A percentile compares a stretch with the other conserved stretches of the same genome.
Conservation (phyloP, 257 asterid genomes). For the Solanum gandarillasii region DNA sequence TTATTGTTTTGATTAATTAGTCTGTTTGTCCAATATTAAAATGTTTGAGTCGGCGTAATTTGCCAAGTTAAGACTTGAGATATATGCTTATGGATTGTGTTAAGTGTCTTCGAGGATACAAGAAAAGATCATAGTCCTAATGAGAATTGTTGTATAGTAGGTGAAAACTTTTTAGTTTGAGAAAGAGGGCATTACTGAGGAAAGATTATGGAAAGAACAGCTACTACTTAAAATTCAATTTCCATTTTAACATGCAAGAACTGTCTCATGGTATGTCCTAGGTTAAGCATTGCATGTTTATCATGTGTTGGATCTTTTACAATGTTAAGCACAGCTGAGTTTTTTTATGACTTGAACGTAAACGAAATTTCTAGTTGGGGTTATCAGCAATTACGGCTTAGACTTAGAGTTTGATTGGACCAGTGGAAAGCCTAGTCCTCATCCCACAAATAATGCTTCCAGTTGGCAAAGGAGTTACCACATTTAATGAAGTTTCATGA, state of each 20-base stretch:
- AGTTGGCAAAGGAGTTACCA: neutral
- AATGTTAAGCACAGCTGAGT: neutral
- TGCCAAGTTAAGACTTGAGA: neutral
- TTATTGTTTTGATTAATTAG: neutral
- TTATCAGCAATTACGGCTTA: neutral
- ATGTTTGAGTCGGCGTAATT: neutral
- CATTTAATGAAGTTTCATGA: neutral
- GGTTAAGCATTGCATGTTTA: neutral
- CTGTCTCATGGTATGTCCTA: neutral
- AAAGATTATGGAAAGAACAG: neutral
- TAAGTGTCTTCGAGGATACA: neutral
- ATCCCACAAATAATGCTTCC: neutral
- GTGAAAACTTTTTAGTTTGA: neutral
- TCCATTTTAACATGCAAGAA: neutral
- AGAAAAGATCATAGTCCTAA: neutral
- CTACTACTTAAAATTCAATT: neutral
- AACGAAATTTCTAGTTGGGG: neutral
- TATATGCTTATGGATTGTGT: neutral
- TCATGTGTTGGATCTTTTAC: neutral
- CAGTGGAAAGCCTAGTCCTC: neutral
- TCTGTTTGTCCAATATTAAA: neutral
- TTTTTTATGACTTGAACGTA: neutral
- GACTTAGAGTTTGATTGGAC: neutral
- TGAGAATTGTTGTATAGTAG: neutral
- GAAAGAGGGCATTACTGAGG: neutral